These are phyloP conservation scores for Fraxinus nigra DNA, from an alignment of 305 asterid species.

Conservation along the genomic window DNA sequence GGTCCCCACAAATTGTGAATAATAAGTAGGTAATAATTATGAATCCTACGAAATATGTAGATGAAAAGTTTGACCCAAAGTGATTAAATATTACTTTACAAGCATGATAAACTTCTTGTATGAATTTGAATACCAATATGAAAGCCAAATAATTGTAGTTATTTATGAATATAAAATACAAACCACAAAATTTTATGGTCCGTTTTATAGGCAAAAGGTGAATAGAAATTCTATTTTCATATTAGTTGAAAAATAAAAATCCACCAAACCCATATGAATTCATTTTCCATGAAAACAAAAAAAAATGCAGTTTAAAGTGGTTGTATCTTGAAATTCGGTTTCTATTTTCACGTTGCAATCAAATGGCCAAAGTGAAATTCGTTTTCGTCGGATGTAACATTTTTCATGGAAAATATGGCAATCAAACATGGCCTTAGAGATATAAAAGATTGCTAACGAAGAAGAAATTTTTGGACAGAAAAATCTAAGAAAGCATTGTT, in stretches of 20 bases:
- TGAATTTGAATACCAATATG: background rate
- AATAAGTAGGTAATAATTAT: background rate
- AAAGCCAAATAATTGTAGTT: background rate
- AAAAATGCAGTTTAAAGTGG: too few species aligned
- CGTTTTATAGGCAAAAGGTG: too few species aligned
- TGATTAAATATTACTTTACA: background rate
- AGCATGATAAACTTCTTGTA: background rate
- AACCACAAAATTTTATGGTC: background rate
- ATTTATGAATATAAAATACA: background rate
- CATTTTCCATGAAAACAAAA: too few species aligned
- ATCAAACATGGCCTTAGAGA: background rate
- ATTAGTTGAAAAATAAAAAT: too few species aligned
- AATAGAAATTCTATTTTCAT: too few species aligned
- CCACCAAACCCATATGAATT: too few species aligned
- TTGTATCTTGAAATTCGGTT: too few species aligned
- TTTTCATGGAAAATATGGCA: too few species aligned
- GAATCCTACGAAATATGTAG: background rate
- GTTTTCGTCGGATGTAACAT: too few species aligned
- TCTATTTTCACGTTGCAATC: too few species aligned
- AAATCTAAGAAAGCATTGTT: background rate
- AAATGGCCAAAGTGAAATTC: too few species aligned
- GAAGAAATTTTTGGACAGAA: background rate
- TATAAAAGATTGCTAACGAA: background rate
- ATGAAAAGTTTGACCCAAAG: background rate
- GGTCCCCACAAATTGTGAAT: background rate